Evolutionary conservation across 306 rosid species (phyloP).

Genomic region (Prunus mume): DNA sequence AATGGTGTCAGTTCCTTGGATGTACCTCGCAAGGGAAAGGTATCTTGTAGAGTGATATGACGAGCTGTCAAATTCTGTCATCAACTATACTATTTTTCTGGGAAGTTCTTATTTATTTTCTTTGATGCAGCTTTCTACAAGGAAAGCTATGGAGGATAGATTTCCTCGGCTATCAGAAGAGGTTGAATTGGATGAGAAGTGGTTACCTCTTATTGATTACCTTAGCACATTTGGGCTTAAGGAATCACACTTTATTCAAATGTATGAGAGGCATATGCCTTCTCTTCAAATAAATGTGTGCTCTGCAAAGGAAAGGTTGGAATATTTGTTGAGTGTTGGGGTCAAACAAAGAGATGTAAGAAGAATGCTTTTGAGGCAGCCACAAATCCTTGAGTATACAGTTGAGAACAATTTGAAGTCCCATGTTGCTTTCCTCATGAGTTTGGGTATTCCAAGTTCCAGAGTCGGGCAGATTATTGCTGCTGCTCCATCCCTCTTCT

Average conservation of each 20-base stretch:
- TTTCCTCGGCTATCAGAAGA: slow-evolving; percentile 73
- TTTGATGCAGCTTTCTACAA: slow-evolving; percentile 45
- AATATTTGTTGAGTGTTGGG: slow-evolving; percentile 84
- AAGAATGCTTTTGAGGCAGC: slow-evolving; percentile 89
- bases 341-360: slow-evolving; percentile 80
- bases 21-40: slow-evolving; percentile 51
- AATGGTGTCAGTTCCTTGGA: slow-evolving; percentile 34
- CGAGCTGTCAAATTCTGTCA: slow-evolving; percentile 19
- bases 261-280: slow-evolving; percentile 88
- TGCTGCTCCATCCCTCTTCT: slow-evolving; percentile 77
- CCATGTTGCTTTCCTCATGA: slow-evolving; percentile 73
- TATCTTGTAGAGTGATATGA: slow-evolving; percentile 24
- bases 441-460: slow-evolving; percentile 76
- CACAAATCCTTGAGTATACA: slow-evolving; percentile 77
- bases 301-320: slow-evolving; percentile 86
- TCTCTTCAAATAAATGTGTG: slow-evolving; percentile 79
- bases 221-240: slow-evolving; percentile 80
- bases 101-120: slow-evolving; percentile 9
- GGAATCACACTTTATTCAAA: slow-evolving; percentile 91
- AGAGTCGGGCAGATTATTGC: slow-evolving; percentile 81
- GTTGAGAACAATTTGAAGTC: slow-evolving; percentile 88
- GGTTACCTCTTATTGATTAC: slow-evolving; percentile 94
- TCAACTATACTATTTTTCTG: slow-evolving; percentile 12
- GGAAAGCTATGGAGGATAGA: slow-evolving; percentile 44
- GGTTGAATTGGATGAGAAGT: slow-evolving; percentile 64